Evolutionary conservation across 805 yeast genomes (phyloP).

Genomic region (Cephaloascus albidus): DNA sequence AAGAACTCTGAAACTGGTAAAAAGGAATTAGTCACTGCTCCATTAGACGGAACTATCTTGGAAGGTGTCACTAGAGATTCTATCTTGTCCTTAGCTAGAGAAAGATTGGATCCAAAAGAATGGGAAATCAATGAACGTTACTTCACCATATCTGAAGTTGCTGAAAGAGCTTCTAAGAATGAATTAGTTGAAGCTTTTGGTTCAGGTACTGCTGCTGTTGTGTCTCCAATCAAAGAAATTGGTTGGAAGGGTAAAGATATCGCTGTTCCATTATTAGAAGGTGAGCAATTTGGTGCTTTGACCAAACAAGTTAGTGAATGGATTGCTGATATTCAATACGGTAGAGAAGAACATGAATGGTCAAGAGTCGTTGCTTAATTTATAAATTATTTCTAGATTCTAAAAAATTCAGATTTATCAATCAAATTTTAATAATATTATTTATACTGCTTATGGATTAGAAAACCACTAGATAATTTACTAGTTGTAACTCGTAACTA

Average conservation of each 20-base stretch:
- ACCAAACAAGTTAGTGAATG: slow-evolving; percentile 74
- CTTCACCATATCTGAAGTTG: slow-evolving; percentile 73
- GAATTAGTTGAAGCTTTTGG: slow-evolving; percentile 92
- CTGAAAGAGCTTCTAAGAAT: slow-evolving; percentile 68
- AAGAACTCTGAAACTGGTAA: slow-evolving; percentile 66
- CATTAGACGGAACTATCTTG: slow-evolving; percentile 92
- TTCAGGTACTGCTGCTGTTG: slow-evolving; percentile 96
- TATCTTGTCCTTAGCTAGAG: slow-evolving; percentile 66
- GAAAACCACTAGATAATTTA: too few relatives aligned
- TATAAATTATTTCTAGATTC: background rate
- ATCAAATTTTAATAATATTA: too few relatives aligned
- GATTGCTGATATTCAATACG: slow-evolving; percentile 89
- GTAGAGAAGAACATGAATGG: slow-evolving; percentile 63
- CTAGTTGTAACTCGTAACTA: too few relatives aligned
- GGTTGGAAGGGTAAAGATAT: slow-evolving; percentile 72
- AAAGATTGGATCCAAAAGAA: slow-evolving; percentile 60
- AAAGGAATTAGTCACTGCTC: slow-evolving; percentile 91
- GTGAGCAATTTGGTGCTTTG: slow-evolving; percentile 70
- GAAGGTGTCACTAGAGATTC: slow-evolving; percentile 97
- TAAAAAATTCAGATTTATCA: too few relatives aligned
- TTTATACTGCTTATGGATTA: too few relatives aligned
- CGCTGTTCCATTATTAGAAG: slow-evolving; percentile 69
- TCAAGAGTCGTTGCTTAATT: slow-evolving; percentile 17
- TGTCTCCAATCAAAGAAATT: slow-evolving; percentile 84
- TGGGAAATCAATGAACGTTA: slow-evolving; percentile 84